Conservation (phyloP, 441 rosid species). For the Jatropha multifida region DNA sequence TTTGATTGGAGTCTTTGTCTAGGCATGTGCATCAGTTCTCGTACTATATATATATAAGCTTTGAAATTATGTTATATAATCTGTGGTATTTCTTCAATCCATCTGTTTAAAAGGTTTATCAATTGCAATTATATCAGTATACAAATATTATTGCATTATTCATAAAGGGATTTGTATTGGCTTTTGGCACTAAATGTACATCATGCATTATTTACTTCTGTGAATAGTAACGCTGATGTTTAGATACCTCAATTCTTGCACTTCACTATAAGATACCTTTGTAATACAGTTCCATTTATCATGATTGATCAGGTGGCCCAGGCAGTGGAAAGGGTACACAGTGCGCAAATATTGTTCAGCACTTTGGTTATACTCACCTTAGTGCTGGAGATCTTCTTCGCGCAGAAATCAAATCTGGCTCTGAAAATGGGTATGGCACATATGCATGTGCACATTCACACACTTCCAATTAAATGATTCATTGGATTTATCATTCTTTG, state of each 20-base stretch:
- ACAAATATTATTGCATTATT: not conserved
- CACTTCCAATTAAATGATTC: too few species aligned
- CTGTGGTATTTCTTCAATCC: not conserved
- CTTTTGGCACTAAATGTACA: not conserved
- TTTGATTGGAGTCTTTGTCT: not conserved
- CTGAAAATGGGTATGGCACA: slow-evolving; percentile 73
- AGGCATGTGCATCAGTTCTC: not conserved
- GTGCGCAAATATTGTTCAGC: slow-evolving; percentile 64
- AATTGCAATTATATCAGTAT: not conserved
- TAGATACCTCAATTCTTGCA: not conserved
- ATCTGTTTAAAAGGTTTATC: not conserved
- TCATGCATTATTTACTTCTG: not conserved
- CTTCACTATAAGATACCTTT: not conserved
- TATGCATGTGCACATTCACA: not conserved
- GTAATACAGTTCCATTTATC: not conserved
- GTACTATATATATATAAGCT: too few species aligned
- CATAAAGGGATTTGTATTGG: not conserved
- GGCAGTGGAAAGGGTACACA: slow-evolving; percentile 97
- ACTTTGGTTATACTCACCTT: slow-evolving; percentile 80
- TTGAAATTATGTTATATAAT: not conserved
- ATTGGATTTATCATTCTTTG: too few species aligned
- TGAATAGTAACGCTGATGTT: not conserved
- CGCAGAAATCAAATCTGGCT: slow-evolving; percentile 76
- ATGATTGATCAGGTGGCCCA: slow-evolving; percentile 68
- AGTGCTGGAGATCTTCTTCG: slow-evolving; percentile 97